A percentile compares a stretch with the other conserved stretches of the same genome.
These are phyloP conservation scores for Globisporangium iwayamae DNA, from an alignment of 352 stramenopile genomes.

Conservation along the genomic window DNA sequence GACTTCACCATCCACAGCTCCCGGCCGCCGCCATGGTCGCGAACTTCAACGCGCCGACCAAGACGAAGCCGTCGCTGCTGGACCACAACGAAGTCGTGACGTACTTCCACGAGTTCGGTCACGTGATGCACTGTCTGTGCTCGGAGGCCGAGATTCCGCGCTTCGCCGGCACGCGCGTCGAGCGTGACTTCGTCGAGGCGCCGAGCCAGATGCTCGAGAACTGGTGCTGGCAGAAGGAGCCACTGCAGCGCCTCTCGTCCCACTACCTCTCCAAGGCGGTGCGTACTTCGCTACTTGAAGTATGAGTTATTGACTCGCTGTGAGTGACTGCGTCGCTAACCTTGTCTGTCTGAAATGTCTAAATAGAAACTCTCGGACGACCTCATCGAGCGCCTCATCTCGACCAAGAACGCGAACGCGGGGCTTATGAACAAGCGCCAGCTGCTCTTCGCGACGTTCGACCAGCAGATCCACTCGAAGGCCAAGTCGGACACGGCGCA, in stretches of 20 bases:
- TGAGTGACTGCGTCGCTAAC: background rate
- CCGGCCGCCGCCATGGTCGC: conserved; percentile 88
- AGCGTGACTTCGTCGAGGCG: conserved; percentile 89
- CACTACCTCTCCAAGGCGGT: conserved; percentile 77
- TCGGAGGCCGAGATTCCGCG: conserved; percentile 74
- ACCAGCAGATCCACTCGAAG: conserved; percentile 85
- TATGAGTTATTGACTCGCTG: background rate
- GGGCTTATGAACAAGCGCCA: conserved; percentile 83
- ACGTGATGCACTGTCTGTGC: conserved; percentile 90
- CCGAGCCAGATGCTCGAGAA: conserved; percentile 91
- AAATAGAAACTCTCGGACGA: conserved; percentile 75
- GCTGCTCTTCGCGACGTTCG: conserved; percentile 75
- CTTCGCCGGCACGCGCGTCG: conserved; percentile 74
- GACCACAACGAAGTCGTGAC: conserved; percentile 86
- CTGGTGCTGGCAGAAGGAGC: conserved; percentile 88
- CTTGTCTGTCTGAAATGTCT: conserved; percentile 7
- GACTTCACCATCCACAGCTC: conserved; percentile 14
- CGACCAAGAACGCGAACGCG: conserved; percentile 83
- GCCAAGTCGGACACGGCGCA: conserved; percentile 77
- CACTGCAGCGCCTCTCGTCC: conserved; percentile 80
- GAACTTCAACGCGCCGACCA: conserved; percentile 85
- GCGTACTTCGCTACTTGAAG: background rate
- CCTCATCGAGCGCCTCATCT: conserved; percentile 77
- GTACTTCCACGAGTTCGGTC: conserved; percentile 89
- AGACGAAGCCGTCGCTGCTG: conserved; percentile 74